Evolutionary conservation across 2,329 filamentous ascomycete genomes (phyloP).

Genomic region (Diaporthe sp.): DNA sequence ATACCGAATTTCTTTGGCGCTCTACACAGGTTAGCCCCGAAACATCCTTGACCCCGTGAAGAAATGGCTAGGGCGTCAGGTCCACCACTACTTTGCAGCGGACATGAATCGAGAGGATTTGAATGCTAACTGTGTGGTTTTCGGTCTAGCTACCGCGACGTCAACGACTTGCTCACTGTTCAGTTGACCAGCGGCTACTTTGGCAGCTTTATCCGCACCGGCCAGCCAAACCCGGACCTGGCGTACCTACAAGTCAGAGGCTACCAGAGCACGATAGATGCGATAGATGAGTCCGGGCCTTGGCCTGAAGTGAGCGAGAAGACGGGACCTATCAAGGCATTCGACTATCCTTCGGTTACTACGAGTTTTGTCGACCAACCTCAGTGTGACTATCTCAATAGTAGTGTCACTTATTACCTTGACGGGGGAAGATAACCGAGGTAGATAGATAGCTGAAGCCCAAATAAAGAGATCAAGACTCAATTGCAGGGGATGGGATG

Average conservation of each 20-base stretch:
- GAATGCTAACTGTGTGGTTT: neutral
- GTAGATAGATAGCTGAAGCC: neutral
- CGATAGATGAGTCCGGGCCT: neutral
- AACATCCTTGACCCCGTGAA: neutral
- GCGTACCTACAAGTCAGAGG: neutral
- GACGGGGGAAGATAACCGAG: neutral
- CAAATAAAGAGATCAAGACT: neutral
- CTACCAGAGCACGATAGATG: conserved; percentile 3
- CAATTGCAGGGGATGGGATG: too few species aligned
- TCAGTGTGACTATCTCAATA: conserved; percentile 6
- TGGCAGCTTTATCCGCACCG: conserved; percentile 17
- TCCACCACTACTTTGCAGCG: neutral
- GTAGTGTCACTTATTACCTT: conserved; percentile 6
- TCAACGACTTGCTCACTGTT: conserved; percentile 8
- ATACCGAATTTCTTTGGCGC: conserved; percentile 13
- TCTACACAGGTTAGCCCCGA: neutral
- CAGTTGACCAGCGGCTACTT: conserved; percentile 17
- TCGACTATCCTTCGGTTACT: conserved; percentile 7
- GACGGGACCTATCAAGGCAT: neutral
- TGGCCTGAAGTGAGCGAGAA: neutral
- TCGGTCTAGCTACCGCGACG: neutral
- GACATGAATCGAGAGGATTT: neutral
- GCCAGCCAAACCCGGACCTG: conserved; percentile 9
- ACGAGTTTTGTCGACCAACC: neutral
- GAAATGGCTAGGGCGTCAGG: too few species aligned